Percentiles rank a stretch among this genome's conserved stretches.
phyloP scores from a whole-genome alignment of 192 early-diverging fungal genomes.

The Spizellomyces punctatus region DNA sequence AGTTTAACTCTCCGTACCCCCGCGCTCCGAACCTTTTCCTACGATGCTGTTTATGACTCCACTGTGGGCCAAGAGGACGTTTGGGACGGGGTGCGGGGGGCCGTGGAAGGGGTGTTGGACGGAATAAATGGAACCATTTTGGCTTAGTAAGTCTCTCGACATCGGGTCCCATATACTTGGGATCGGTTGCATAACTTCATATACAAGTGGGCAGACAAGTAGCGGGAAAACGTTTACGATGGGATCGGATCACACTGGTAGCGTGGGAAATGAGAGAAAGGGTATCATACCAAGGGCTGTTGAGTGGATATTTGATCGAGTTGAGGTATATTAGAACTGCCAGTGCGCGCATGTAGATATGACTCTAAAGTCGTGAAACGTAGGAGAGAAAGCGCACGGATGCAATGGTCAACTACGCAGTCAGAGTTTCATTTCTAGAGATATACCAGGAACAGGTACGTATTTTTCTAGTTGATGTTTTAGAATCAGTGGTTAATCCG shows the following conservation, averaged over 20 bases:
- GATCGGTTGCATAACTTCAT: background rate
- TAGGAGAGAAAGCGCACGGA: no score
- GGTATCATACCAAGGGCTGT: slow-evolving; percentile 58
- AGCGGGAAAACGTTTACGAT: slow-evolving; percentile 62
- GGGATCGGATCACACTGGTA: slow-evolving; percentile 38
- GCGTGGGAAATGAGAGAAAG: slow-evolving; percentile 27
- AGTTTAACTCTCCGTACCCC: background rate
- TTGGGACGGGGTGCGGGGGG: slow-evolving; percentile 1
- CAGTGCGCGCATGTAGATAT: no score
- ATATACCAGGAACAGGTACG: slow-evolving; percentile 61
- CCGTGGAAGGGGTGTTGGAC: slow-evolving; percentile 62
- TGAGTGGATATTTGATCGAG: slow-evolving; percentile 38
- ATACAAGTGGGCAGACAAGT: slow-evolving; percentile 49
- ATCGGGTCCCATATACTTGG: background rate
- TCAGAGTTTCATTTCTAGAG: slow-evolving; percentile 54
- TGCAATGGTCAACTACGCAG: slow-evolving; percentile 26
- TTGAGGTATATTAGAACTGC: slow-evolving; percentile 18
- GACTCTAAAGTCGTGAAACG: no score
- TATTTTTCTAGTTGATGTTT: background rate
- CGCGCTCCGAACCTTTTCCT: slow-evolving; percentile 19
- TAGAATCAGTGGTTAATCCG: background rate
- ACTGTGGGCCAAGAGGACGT: slow-evolving; percentile 10
- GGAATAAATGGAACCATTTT: slow-evolving; percentile 97
- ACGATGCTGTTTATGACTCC: slow-evolving; percentile 19
- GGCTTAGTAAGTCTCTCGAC: slow-evolving; percentile 52